Evolutionary conservation across 1,284 basidiomycete species (phyloP).

Genomic region (Ganoderma meredithae): DNA sequence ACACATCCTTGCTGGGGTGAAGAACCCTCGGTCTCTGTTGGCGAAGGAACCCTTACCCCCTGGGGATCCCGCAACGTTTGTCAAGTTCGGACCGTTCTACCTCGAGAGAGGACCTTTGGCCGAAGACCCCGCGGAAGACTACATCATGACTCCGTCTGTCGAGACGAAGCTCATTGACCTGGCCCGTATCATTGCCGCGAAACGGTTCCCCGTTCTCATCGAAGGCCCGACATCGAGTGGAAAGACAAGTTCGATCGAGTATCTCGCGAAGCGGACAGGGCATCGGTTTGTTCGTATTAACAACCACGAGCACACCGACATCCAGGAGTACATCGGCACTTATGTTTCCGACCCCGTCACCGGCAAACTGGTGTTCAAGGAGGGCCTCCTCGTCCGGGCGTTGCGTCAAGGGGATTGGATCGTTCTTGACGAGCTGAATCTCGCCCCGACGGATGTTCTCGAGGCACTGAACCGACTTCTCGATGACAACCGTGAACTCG

Average conservation of each 20-base stretch:
- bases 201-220: conserved; percentile 94
- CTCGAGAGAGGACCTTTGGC: conserved; percentile 80
- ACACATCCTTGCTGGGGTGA: conserved; percentile 84
- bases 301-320: conserved; percentile 99
- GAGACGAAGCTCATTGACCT: conserved; percentile 93
- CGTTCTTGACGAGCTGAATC: conserved; percentile 96
- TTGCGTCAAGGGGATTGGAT: conserved; percentile 97
- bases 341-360: conserved; percentile 94
- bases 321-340: conserved; percentile 98
- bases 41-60: conserved; percentile 73
- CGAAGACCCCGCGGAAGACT: conserved; percentile 75
- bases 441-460: conserved; percentile 97
- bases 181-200: conserved; percentile 89
- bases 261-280: conserved; percentile 92
- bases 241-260: conserved; percentile 97
- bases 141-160: conserved; percentile 97
- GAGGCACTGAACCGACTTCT: conserved; percentile 97
- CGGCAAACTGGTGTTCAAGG: conserved; percentile 94
- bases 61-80: conserved; percentile 59
- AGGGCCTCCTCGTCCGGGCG: conserved; percentile 94
- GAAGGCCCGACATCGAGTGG: conserved; percentile 98
- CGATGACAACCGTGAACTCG: conserved; percentile 97
- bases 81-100: conserved; percentile 95
- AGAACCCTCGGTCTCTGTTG: conserved; percentile 82
- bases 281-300: conserved; percentile 99